Conservation (phyloP, 768 basidiomycete species). For the Asterophora parasitica region DNA sequence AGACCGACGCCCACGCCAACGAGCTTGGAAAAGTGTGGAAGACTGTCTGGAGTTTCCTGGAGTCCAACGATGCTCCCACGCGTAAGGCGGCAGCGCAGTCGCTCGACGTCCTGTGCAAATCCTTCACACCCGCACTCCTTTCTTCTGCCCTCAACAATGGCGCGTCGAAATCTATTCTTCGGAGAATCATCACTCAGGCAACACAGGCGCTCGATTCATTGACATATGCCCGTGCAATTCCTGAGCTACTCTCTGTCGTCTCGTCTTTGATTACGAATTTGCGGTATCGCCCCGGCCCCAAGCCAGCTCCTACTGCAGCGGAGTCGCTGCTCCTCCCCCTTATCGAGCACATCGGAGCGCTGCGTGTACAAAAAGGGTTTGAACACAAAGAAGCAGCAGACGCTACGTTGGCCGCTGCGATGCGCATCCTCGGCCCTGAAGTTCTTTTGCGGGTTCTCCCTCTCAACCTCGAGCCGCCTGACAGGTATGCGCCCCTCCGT, state of each 20-base stretch:
- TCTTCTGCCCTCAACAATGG: constrained; percentile 44
- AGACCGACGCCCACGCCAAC: constrained; percentile 44
- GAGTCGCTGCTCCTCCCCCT: constrained; percentile 67
- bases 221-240: constrained; percentile 67
- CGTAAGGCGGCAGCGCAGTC: constrained; percentile 63
- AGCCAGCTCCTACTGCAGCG: constrained; percentile 49
- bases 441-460: constrained; percentile 72
- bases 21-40: constrained; percentile 71
- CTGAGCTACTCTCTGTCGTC: constrained; percentile 72
- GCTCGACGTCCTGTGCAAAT: constrained; percentile 59
- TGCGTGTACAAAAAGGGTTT: constrained; percentile 77
- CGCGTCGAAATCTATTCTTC: constrained; percentile 49
- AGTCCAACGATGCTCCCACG: constrained; percentile 55
- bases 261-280: constrained; percentile 66
- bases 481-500: constrained; percentile 49
- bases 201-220: constrained; percentile 69
- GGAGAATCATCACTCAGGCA: constrained; percentile 57
- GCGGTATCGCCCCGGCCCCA: constrained; percentile 40
- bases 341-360: constrained; percentile 64
- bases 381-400: constrained; percentile 91
- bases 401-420: constrained; percentile 68
- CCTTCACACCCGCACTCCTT: constrained; percentile 65
- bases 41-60: constrained; percentile 71
- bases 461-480: constrained; percentile 77
- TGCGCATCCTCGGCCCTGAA: constrained; percentile 83